These are phyloP conservation scores for Ustilago shanxiensis DNA, from an alignment of 1,284 basidiomycete genomes.

Conservation along the genomic window DNA sequence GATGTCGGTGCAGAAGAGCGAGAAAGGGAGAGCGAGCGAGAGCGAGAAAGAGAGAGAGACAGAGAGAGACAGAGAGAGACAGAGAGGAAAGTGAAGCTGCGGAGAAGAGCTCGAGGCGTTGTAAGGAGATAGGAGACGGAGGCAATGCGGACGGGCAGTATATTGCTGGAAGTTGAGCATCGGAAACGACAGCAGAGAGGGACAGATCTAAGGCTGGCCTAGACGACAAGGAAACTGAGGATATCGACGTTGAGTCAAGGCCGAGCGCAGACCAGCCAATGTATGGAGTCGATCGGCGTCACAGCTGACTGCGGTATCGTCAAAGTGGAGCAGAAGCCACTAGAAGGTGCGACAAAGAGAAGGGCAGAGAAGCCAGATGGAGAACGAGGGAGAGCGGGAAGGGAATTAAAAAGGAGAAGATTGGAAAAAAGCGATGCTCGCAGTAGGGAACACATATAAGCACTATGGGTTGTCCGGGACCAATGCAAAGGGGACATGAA, in stretches of 20 bases:
- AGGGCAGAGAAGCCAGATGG: background rate
- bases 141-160: constrained; percentile 14
- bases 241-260: too few species aligned
- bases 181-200: background rate
- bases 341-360: background rate
- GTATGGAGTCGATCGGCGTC: too few species aligned
- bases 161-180: constrained; percentile 1
- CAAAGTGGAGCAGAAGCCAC: too few species aligned
- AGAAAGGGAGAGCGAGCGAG: background rate
- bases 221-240: background rate
- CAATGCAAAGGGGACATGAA: constrained; percentile 4
- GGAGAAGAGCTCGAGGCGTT: background rate
- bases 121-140: background rate
- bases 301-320: too few species aligned
- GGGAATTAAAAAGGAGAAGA: background rate
- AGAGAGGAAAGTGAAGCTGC: background rate
- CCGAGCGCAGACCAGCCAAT: too few species aligned
- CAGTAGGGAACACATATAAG: background rate
- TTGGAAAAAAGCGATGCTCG: background rate
- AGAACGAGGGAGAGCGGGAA: background rate
- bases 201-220: background rate
- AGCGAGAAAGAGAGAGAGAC: background rate
- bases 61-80: too few species aligned
- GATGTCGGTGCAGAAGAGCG: background rate
- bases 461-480: constrained; percentile 20